phyloP scores from a whole-genome alignment of 768 basidiomycete genomes.

The Amanita molliuscula region DNA sequence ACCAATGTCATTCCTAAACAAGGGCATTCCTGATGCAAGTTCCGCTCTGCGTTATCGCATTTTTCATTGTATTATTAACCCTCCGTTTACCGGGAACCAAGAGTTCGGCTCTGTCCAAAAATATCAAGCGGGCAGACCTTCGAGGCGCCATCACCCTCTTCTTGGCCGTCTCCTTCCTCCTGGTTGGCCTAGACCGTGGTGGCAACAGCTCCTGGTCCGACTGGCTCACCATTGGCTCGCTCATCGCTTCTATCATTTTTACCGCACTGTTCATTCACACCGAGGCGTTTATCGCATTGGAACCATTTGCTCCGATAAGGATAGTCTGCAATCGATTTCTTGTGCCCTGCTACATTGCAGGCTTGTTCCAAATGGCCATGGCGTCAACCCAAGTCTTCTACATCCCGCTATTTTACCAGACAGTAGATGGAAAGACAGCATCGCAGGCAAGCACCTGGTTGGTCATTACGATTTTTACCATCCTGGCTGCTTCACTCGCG shows the following conservation, averaged over 20 bases:
- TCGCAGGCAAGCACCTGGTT: slow-evolving; percentile 42
- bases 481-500: slow-evolving; percentile 36
- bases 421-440: slow-evolving; percentile 36
- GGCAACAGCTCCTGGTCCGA: slow-evolving; percentile 40
- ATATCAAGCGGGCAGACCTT: slow-evolving; percentile 54
- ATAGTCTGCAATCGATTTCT: slow-evolving; percentile 41
- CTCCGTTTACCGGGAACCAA: slow-evolving; percentile 42
- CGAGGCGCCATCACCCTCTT: slow-evolving; percentile 46
- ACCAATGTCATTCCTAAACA: neutral
- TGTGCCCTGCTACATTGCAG: slow-evolving; percentile 45
- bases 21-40: slow-evolving; percentile 56
- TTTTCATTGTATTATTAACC: slow-evolving; percentile 38
- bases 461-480: slow-evolving; percentile 35
- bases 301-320: slow-evolving; percentile 48
- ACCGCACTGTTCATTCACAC: slow-evolving; percentile 30
- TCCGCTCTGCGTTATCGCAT: slow-evolving; percentile 45
- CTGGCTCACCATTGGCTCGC: slow-evolving; percentile 23
- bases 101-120: slow-evolving; percentile 31
- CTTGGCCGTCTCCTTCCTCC: slow-evolving; percentile 40
- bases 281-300: slow-evolving; percentile 38
- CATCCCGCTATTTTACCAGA: slow-evolving; percentile 48
- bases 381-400: slow-evolving; percentile 39
- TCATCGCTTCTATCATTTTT: slow-evolving; percentile 22
- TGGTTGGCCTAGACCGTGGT: slow-evolving; percentile 46
- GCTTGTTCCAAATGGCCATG: slow-evolving; percentile 43